Evolutionary conservation across 2,329 filamentous ascomycete species (phyloP), one percentile per base, ranked within the genome.

Genomic region (Colletotrichum sp.): DNA sequence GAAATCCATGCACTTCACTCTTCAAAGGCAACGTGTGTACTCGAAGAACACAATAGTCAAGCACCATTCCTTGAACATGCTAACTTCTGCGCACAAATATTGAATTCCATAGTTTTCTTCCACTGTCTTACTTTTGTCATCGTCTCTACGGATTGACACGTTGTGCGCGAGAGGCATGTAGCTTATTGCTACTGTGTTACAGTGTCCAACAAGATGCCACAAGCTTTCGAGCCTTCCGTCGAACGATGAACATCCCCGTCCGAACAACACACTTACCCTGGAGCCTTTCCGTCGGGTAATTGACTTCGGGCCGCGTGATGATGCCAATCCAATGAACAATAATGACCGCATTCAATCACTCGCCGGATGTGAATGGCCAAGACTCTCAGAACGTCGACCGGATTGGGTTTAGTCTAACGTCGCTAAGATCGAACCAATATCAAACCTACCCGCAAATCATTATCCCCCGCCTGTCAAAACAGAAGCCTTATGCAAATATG

Each of bases 401-500:
- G 28, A 65, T 24, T 18, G 9, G 26, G 57, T 5, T 32, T 32
- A 26, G 30, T 21, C 68, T 30, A 21, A 57, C 28, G 39, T 65
- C 32, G 36, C 34, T 18, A 18, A 24, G 21, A 65, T 74, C 16
- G 92, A 93, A 79, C 88, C 90, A 87, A 60, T 91, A 28, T 81
- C 79, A 7, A 81, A 90, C 65, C 91, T 93, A 82, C 89, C 88
- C 71, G 92, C 93, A 52, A 21, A 52, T 24, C 77, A 86, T 93
- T 72, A 84, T 92, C 68, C 82, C 82, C 13, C 13, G 88, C 92
- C 77, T 89, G 87, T 76, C 86, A 90, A 84, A 87, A 26, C 92
- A 91, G 6, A 85, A 87, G 10, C 79, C n/a, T 34, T 90, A 92
- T 57, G 84, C 93, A 52, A 91, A 93, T 74, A 90, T 92, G 0